Percentiles rank a stretch among this genome's conserved stretches.
Evolutionary conservation across 768 basidiomycete species (phyloP).

Genomic region (Astraeus odoratus): DNA sequence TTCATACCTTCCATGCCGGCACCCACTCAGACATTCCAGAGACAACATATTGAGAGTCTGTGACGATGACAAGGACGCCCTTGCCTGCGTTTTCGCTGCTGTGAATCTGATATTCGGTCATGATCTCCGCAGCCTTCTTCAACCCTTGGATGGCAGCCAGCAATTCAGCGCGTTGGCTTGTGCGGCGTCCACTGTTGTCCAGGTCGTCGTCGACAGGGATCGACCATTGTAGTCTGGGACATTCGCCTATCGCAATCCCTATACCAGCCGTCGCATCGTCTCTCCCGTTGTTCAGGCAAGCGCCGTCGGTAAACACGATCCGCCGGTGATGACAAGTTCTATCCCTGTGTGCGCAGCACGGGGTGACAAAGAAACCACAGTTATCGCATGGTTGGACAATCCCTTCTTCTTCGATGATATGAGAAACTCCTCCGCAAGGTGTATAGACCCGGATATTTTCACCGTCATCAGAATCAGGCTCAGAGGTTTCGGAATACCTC

Average conservation of each 20-base stretch:
- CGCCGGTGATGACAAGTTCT: slow-evolving; percentile 13
- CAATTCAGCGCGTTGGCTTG: slow-evolving; percentile 28
- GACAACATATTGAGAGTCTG: slow-evolving; percentile 30
- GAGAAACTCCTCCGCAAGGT: background rate
- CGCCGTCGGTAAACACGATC: slow-evolving; percentile 29
- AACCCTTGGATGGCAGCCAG: slow-evolving; percentile 22
- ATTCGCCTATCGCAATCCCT: slow-evolving; percentile 2
- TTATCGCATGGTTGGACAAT: slow-evolving; percentile 2
- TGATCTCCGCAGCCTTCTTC: slow-evolving; percentile 1
- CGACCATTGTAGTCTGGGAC: slow-evolving; percentile 6
- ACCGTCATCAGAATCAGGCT: background rate
- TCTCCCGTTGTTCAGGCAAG: slow-evolving; percentile 26
- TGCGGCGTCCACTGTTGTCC: slow-evolving; percentile 13
- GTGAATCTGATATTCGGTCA: too few relatives aligned
- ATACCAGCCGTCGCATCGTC: slow-evolving; percentile 20
- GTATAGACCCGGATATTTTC: background rate
- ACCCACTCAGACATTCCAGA: slow-evolving; percentile 30
- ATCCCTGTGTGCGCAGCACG: slow-evolving; percentile 2
- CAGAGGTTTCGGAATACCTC: too few relatives aligned
- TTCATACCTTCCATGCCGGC: slow-evolving; percentile 23
- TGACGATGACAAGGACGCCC: slow-evolving; percentile 13
- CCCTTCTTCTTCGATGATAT: background rate
- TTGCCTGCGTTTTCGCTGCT: background rate
- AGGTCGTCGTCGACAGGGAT: slow-evolving; percentile 18
- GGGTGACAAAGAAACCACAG: slow-evolving; percentile 2